These are phyloP conservation scores for Populus deltoides DNA, from an alignment of 345 rosid genomes.

Conservation along the genomic window DNA sequence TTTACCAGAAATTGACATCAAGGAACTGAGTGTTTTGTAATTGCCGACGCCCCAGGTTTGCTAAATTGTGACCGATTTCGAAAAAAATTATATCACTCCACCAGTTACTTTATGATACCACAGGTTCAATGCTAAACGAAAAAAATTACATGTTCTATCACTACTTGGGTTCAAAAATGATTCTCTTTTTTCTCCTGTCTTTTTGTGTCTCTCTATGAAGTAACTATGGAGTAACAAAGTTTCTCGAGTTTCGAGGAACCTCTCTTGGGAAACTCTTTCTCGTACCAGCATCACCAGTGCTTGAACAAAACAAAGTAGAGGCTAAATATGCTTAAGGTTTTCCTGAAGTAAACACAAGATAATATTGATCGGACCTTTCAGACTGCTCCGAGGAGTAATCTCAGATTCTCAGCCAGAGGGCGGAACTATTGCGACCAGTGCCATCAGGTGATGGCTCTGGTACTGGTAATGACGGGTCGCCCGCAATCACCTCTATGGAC, in stretches of 20 bases:
- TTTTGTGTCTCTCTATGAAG: too few relatives aligned
- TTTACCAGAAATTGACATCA: neutral
- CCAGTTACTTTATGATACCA: too few relatives aligned
- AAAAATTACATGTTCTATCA: too few relatives aligned
- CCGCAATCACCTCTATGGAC: neutral
- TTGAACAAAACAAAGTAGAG: neutral
- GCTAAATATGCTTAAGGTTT: neutral
- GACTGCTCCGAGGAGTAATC: neutral
- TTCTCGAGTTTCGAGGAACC: neutral
- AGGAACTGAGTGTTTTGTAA: neutral
- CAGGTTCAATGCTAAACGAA: too few relatives aligned
- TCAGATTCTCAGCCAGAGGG: too few relatives aligned
- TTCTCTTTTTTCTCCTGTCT: fast-evolving
- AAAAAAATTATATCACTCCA: too few relatives aligned
- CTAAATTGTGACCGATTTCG: too few relatives aligned
- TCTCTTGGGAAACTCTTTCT: neutral
- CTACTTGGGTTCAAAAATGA: too few relatives aligned
- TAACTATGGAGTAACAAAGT: too few relatives aligned
- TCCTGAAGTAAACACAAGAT: neutral
- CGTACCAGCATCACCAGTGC: neutral
- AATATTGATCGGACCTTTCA: neutral
- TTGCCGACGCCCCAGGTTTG: neutral
- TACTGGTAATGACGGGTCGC: neutral
- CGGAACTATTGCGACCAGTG: too few relatives aligned
- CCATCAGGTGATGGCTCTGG: neutral